Evolutionary conservation across 2,329 filamentous ascomycete genomes (phyloP), one percentile per base, ranked within the genome.

Genomic region (Myrmaecium sp.): DNA sequence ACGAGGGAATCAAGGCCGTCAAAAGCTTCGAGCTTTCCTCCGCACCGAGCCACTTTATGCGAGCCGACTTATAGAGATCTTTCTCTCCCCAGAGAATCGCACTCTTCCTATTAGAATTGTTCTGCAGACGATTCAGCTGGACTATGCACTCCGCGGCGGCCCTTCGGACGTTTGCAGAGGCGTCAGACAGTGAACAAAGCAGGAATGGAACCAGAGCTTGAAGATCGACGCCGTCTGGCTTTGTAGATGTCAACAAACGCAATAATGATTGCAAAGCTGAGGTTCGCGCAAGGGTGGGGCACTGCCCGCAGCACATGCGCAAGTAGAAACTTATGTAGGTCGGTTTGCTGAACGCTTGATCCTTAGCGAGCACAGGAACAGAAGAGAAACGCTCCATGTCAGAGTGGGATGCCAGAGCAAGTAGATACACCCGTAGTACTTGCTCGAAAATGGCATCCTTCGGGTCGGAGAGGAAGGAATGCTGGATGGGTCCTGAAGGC

Each of bases 161-260:
- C 34, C 73, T 70, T 23, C 84, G 75, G 21, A 93, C 75, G 34
- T 71, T 70, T 34, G 74, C 72, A 2, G 79, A 79, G 4, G 71
- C 55, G 46, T 95, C 86, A 14, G 69, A 62, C 11, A 95, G 64
- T 13, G 77, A 78, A 19, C 66, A 60, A 23, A 94, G 55, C 17
- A 75, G 59, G 51, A 92, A 94, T 3, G 86, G 86, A n/a, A 93
- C 45, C 11, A 94, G 48, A 7, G 70, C 67, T 45, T 95, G 86
- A 25, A 84, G 62, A 44, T 93, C 78, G 5, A 66, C 43, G 12
- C 57, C 55, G 13, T 44, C 48, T 28, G 56, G 58, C 5, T 15
- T 14, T 8, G 34, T 21, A 14, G 40, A 31, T 24, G 40, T 40
- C 9, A 52, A 28, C 4, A 37, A 30, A 11, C 34, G 31, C 4